Percentiles rank a stretch among this genome's conserved stretches.
phyloP scores from a whole-genome alignment of 345 rosid genomes.

The Limnanthes douglasii region DNA sequence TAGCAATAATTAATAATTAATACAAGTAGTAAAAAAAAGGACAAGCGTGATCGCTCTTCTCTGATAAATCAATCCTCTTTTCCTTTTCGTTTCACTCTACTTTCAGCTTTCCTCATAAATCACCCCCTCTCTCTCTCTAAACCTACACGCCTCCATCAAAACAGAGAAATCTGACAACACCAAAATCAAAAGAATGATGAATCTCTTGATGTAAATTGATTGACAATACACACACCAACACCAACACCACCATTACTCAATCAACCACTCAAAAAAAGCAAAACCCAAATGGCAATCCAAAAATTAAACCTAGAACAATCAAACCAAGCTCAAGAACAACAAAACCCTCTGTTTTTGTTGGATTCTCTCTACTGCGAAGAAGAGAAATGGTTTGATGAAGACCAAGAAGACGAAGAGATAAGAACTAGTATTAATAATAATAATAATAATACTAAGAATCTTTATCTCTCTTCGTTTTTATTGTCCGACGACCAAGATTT shows the following conservation, averaged over 20 bases:
- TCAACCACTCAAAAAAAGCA: too few relatives aligned
- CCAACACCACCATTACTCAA: too few relatives aligned
- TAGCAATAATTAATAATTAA: not conserved
- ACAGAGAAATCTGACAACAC: too few relatives aligned
- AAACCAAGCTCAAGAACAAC: too few relatives aligned
- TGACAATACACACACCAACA: too few relatives aligned
- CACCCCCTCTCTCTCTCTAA: slow-evolving; percentile 2
- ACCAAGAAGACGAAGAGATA: slow-evolving; percentile 16
- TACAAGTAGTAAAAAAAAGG: slow-evolving; percentile 19
- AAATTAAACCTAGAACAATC: slow-evolving; percentile 11
- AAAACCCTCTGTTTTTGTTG: slow-evolving; percentile 18
- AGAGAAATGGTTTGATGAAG: slow-evolving; percentile 47
- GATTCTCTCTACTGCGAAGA: slow-evolving; percentile 70
- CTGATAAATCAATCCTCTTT: slow-evolving; percentile 20
- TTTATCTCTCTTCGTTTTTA: slow-evolving; percentile 16
- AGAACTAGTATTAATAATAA: slow-evolving; percentile 12
- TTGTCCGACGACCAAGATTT: slow-evolving; percentile 45
- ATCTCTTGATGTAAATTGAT: too few relatives aligned
- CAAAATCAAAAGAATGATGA: too few relatives aligned
- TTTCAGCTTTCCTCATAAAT: slow-evolving; percentile 2
- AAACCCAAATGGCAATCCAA: slow-evolving; percentile 43
- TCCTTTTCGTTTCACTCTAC: slow-evolving; percentile 12
- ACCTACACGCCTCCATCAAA: slow-evolving; percentile 5
- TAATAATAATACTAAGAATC: slow-evolving; percentile 9
- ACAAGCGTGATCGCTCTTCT: slow-evolving; percentile 40